Percentiles rank a stretch among this genome's conserved stretches.
phyloP scores from a whole-genome alignment of 192 early-diverging fungal genomes.

The Allomyces macrogynus region DNA sequence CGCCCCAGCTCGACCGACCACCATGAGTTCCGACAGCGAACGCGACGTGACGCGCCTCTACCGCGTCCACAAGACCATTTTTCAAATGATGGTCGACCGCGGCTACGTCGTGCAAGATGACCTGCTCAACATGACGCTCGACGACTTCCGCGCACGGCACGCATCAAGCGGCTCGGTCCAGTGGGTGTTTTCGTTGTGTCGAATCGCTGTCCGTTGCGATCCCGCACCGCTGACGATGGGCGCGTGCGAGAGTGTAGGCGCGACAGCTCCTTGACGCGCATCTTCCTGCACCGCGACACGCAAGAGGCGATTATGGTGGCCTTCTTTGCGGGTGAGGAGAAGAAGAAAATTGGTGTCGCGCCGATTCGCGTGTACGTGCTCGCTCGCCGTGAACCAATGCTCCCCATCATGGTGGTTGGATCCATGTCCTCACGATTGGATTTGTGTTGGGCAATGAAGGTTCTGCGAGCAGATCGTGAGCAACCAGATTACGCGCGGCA shows the following conservation, averaged over 20 bases:
- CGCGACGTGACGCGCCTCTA: conserved; percentile 48
- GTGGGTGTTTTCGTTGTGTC: background rate
- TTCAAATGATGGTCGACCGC: conserved; percentile 75
- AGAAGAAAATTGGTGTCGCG: conserved; percentile 52
- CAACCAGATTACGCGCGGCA: conserved; percentile 58
- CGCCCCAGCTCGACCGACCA: too few species aligned
- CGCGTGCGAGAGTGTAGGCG: too few species aligned
- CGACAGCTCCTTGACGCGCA: too few species aligned
- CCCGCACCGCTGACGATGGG: too few species aligned
- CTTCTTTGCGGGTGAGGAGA: too few species aligned
- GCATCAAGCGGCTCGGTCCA: background rate
- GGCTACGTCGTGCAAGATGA: conserved; percentile 13
- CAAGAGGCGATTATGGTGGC: too few species aligned
- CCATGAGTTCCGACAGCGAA: too few species aligned
- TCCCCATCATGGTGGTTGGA: too few species aligned
- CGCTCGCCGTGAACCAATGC: too few species aligned
- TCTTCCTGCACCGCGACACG: too few species aligned
- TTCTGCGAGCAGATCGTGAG: conserved; percentile 61
- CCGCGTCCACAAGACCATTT: conserved; percentile 70
- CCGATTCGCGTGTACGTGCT: conserved; percentile 58
- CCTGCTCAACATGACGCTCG: background rate
- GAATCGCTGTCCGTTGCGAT: background rate
- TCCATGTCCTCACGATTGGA: too few species aligned
- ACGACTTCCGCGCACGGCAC: conserved; percentile 1
- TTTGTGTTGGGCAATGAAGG: conserved; percentile 6